These are phyloP conservation scores for Haematococcus sp. DNA, from an alignment of 139 green algal genomes.

Conservation along the genomic window DNA sequence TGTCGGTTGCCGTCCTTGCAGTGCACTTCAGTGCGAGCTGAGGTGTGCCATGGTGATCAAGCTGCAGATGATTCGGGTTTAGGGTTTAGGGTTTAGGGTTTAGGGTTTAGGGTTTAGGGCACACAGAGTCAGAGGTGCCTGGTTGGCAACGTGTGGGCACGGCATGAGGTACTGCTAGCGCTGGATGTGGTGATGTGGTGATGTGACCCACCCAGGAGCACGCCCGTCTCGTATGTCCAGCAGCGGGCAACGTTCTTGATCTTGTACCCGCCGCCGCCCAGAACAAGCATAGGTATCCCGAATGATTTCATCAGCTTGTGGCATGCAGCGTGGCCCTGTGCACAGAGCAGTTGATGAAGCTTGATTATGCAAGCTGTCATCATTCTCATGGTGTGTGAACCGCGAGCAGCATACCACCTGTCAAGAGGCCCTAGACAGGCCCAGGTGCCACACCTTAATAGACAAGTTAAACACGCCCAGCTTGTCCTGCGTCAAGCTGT, in stretches of 20 bases:
- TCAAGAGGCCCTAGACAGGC: too few relatives aligned
- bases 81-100: too few relatives aligned
- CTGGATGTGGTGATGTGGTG: too few relatives aligned
- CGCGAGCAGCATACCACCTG: not conserved
- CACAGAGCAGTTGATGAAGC: too few relatives aligned
- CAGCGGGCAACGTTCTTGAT: slow-evolving; percentile 95
- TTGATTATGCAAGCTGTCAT: not conserved
- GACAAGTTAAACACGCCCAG: slow-evolving; percentile 93
- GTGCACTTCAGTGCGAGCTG: too few relatives aligned
- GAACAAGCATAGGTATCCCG: slow-evolving; percentile 80
- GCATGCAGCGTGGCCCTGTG: slow-evolving; percentile 81
- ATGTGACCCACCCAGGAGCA: slow-evolving; percentile 26
- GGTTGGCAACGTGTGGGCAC: too few relatives aligned
- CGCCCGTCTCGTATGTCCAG: slow-evolving; percentile 94
- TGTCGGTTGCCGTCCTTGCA: too few relatives aligned
- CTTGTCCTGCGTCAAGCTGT: slow-evolving; percentile 89
- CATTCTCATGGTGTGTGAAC: not conserved
- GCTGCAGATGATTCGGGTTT: too few relatives aligned
- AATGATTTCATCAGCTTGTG: slow-evolving; percentile 77
- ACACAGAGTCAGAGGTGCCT: too few relatives aligned
- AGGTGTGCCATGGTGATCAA: too few relatives aligned
- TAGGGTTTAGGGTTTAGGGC: too few relatives aligned
- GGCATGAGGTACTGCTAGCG: too few relatives aligned
- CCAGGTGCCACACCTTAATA: slow-evolving; percentile 37
- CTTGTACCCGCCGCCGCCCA: slow-evolving; percentile 96